Conservation (phyloP, 2,329 filamentous ascomycete species). For the Botrytis porri region DNA sequence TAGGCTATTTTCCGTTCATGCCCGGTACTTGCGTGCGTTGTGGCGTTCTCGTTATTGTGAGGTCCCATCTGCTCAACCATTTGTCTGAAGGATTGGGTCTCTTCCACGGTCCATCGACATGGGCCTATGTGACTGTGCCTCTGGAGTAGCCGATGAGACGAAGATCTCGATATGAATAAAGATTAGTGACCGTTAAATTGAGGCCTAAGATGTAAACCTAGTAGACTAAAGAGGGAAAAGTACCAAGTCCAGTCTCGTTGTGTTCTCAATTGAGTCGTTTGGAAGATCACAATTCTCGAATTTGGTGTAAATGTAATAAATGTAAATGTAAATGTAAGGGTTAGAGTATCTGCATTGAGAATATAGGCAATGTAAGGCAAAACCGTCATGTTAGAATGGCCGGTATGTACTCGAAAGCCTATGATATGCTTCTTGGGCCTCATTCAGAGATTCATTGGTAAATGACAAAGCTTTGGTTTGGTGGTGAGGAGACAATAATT, state of each 20-base stretch:
- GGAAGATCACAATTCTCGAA: background rate
- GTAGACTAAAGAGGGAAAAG: background rate
- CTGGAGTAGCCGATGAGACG: constrained; percentile 31
- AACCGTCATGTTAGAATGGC: background rate
- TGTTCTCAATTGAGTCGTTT: background rate
- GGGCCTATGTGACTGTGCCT: constrained; percentile 22
- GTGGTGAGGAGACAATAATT: constrained; percentile 27
- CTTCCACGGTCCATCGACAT: background rate
- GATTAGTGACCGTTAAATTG: constrained; percentile 5
- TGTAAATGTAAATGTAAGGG: background rate
- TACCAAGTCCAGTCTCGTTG: background rate
- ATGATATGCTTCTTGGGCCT: constrained; percentile 26
- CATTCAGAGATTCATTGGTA: constrained; percentile 28
- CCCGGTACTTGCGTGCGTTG: constrained; percentile 15
- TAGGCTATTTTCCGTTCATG: constrained; percentile 8
- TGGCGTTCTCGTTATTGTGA: constrained; percentile 15
- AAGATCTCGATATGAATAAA: constrained; percentile 20
- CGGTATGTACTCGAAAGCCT: constrained; percentile 25
- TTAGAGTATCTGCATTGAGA: constrained; percentile 1
- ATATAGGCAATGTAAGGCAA: constrained; percentile 1
- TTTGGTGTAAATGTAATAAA: background rate
- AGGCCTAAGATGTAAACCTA: background rate
- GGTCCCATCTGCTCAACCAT: constrained; percentile 2
- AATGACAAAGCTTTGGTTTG: constrained; percentile 24
- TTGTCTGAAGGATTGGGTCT: constrained; percentile 8